phyloP scores from a whole-genome alignment of 2,329 filamentous ascomycete genomes.

The Colletotrichum destructivum region DNA sequence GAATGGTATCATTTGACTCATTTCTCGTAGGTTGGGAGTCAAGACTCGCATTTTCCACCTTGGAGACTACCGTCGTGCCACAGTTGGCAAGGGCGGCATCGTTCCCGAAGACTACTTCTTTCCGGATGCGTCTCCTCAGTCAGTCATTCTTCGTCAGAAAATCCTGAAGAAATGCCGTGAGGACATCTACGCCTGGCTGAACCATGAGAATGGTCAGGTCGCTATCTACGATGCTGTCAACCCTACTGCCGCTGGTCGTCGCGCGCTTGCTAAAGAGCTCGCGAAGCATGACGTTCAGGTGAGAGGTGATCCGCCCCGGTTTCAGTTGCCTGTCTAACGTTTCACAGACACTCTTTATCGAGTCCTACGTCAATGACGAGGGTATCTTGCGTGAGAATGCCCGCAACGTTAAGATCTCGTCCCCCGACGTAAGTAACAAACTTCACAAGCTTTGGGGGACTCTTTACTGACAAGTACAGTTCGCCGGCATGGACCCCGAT shows the following conservation, averaged over 20 bases:
- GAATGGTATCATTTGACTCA: conserved; percentile 42
- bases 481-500: conserved; percentile 90
- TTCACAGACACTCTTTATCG: conserved; percentile 91
- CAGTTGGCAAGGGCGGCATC: conserved; percentile 84
- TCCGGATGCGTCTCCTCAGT: conserved; percentile 91
- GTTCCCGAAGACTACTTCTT: conserved; percentile 99
- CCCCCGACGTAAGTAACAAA: conserved; percentile 80
- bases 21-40: conserved; percentile 81
- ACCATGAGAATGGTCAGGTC: conserved; percentile 97
- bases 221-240: conserved; percentile 99
- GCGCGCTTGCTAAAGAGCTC: conserved; percentile 93
- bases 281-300: conserved; percentile 97
- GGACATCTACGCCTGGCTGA: conserved; percentile 96
- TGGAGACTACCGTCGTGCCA: conserved; percentile 94
- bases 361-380: conserved; percentile 94
- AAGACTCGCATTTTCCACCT: conserved; percentile 99
- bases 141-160: conserved; percentile 95
- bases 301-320: conserved; percentile 43
- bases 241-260: conserved; percentile 84
- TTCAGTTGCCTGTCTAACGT: neutral
- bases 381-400: conserved; percentile 97
- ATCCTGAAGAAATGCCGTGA: conserved; percentile 98
- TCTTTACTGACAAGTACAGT: conserved; percentile 65
- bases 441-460: neutral
- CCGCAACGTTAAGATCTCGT: conserved; percentile 96